These are phyloP conservation scores for Flaveria trinervia DNA, from an alignment of 129 eudicot species.

Conservation along the genomic window DNA sequence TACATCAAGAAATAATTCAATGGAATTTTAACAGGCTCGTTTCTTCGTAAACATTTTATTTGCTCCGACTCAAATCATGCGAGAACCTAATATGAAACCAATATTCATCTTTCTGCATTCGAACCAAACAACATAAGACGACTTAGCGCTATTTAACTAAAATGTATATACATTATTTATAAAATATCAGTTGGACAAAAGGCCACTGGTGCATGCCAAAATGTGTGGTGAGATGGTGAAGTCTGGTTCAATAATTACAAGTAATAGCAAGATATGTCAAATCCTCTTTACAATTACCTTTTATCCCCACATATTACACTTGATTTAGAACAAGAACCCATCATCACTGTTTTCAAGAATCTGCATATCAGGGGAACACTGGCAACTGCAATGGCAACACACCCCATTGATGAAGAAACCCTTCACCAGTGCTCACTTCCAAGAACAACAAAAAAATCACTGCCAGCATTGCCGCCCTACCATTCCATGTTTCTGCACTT, in stretches of 20 bases:
- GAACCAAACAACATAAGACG: background rate
- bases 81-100: background rate
- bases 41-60: too few relatives aligned
- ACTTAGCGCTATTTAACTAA: background rate
- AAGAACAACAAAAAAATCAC: conserved; percentile 77
- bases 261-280: conserved; percentile 26
- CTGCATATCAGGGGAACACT: conserved; percentile 31
- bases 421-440: conserved; percentile 94
- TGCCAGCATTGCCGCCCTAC: conserved; percentile 93
- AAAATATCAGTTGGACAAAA: conserved; percentile 8
- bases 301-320: conserved; percentile 19
- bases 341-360: conserved; percentile 18
- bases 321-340: conserved; percentile 16
- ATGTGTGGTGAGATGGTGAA: conserved; percentile 27
- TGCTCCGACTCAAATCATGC: background rate
- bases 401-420: conserved; percentile 97
- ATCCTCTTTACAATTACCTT: conserved; percentile 28
- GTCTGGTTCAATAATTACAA: conserved; percentile 34
- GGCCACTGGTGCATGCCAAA: conserved; percentile 24
- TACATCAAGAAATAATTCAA: too few relatives aligned
- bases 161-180: conserved; percentile 1
- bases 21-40: too few relatives aligned
- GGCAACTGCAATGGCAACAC: conserved; percentile 63
- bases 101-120: background rate
- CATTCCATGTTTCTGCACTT: conserved; percentile 99